phyloP scores from a whole-genome alignment of 257 asterid genomes.

The Przewalskia tangutica region DNA sequence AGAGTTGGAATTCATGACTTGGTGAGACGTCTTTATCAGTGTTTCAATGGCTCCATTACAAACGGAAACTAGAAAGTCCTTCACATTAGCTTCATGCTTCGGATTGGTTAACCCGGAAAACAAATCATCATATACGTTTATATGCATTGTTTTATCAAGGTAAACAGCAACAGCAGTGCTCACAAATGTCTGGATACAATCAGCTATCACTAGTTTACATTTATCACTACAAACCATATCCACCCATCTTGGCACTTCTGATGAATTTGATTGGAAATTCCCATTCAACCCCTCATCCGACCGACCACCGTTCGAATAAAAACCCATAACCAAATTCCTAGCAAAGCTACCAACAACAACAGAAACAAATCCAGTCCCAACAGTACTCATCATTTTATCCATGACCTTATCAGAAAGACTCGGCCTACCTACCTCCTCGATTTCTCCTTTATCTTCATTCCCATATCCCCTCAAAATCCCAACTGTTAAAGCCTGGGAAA shows the following conservation, averaged over 20 bases:
- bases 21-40: constrained; percentile 82
- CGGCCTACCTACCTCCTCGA: constrained; percentile 25
- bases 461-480: constrained; percentile 70
- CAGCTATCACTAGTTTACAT: constrained; percentile 58
- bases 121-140: constrained; percentile 69
- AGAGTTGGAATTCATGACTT: constrained; percentile 33
- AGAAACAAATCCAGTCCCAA: constrained; percentile 82
- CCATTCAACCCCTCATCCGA: constrained; percentile 26
- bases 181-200: constrained; percentile 65
- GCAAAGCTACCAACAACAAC: constrained; percentile 80
- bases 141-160: constrained; percentile 88
- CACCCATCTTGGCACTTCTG: constrained; percentile 43
- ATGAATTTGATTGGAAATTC: constrained; percentile 22
- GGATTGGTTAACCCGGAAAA: constrained; percentile 89
- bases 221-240: constrained; percentile 47
- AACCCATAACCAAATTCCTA: constrained; percentile 75
- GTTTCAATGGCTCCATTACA: constrained; percentile 92
- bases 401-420: constrained; percentile 46
- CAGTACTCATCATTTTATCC: constrained; percentile 71
- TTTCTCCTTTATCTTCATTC: constrained; percentile 21
- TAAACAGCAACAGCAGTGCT: constrained; percentile 80
- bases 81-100: constrained; percentile 57
- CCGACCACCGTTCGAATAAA: constrained; percentile 31
- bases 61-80: constrained; percentile 57
- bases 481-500: constrained; percentile 49